Percentiles rank a stretch among this genome's conserved stretches.
Evolutionary conservation across 805 yeast species (phyloP).

Genomic region (Pichia scutulata): DNA sequence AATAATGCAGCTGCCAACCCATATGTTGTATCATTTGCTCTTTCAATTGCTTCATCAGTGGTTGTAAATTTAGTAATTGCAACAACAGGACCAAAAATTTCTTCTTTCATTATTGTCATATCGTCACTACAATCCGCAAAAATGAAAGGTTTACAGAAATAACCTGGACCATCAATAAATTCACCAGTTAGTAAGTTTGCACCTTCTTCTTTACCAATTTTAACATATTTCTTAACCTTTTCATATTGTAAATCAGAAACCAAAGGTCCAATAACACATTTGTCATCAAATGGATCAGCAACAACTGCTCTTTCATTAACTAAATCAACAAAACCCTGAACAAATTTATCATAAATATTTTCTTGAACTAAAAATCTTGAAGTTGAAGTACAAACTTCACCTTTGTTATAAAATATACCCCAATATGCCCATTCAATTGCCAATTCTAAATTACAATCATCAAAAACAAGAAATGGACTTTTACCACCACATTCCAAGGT

Average conservation of each 20-base stretch:
- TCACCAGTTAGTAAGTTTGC: conserved; percentile 67
- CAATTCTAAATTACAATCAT: conserved; percentile 46
- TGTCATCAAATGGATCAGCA: conserved; percentile 62
- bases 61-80: conserved; percentile 58
- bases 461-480: conserved; percentile 45
- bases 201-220: conserved; percentile 60
- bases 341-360: conserved; percentile 34
- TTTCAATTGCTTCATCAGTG: conserved; percentile 53
- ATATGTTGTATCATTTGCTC: conserved; percentile 62
- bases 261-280: conserved; percentile 66
- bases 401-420: conserved; percentile 40
- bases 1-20: conserved; percentile 80
- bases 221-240: conserved; percentile 60
- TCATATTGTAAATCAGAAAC: conserved; percentile 59
- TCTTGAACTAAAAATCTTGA: conserved; percentile 40
- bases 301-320: conserved; percentile 41
- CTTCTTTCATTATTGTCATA: conserved; percentile 60
- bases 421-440: conserved; percentile 43
- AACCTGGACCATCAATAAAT: conserved; percentile 51
- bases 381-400: conserved; percentile 42
- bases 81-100: conserved; percentile 78
- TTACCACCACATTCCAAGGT: conserved; percentile 59
- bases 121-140: conserved; percentile 61
- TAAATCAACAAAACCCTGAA: conserved; percentile 31
- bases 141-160: conserved; percentile 62